Conservation (phyloP, 768 basidiomycete genomes). For the Mrakia frigida region DNA sequence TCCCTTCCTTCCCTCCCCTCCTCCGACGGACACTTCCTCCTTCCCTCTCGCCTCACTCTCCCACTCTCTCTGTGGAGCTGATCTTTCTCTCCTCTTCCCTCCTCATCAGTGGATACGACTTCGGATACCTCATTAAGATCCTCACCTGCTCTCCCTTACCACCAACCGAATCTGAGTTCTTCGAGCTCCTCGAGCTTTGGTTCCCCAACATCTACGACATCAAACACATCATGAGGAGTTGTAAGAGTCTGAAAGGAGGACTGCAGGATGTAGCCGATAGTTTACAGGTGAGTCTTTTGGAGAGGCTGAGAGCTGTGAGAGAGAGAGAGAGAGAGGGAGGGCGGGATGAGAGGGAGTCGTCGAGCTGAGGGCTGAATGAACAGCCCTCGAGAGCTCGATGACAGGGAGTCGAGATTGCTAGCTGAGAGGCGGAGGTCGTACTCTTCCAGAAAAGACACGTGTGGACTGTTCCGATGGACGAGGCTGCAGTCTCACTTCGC, state of each 20-base stretch:
- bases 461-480: not conserved
- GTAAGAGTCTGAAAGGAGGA: slow-evolving; percentile 75
- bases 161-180: slow-evolving; percentile 81
- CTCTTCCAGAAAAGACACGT: not conserved
- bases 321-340: not conserved
- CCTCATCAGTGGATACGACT: slow-evolving; percentile 81
- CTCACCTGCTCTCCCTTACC: slow-evolving; percentile 74
- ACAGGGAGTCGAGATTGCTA: not conserved
- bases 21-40: not conserved
- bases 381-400: not conserved
- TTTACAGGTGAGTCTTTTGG: slow-evolving; percentile 59
- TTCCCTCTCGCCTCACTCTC: not conserved
- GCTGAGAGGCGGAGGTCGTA: not conserved
- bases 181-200: slow-evolving; percentile 79
- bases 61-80: not conserved
- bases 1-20: not conserved
- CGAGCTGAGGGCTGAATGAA: not conserved
- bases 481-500: not conserved
- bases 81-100: not conserved
- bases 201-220: slow-evolving; percentile 97
- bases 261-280: slow-evolving; percentile 95
- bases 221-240: slow-evolving; percentile 88
- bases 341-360: not conserved
- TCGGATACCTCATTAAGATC: slow-evolving; percentile 95
- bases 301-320: not conserved